phyloP scores from a whole-genome alignment of 768 basidiomycete species.

The Boletus barrowsii region DNA sequence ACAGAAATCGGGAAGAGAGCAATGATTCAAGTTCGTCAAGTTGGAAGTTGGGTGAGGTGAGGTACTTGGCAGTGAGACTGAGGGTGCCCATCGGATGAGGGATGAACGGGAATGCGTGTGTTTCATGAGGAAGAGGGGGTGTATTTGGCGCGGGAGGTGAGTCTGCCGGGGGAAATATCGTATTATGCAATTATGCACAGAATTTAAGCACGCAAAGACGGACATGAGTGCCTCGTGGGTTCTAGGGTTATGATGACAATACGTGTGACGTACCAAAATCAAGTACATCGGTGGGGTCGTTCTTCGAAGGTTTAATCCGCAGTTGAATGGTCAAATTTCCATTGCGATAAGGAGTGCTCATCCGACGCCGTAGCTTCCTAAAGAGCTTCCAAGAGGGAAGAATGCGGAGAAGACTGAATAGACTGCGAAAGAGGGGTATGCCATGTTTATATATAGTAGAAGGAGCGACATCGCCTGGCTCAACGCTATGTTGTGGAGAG shows the following conservation, averaged over 20 bases:
- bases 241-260: slow-evolving; percentile 24
- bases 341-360: slow-evolving; percentile 35
- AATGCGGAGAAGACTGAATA: slow-evolving; percentile 65
- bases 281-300: slow-evolving; percentile 27
- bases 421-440: slow-evolving; percentile 75
- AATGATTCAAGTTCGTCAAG: slow-evolving; percentile 76
- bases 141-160: slow-evolving; percentile 38
- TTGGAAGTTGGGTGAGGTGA: slow-evolving; percentile 64
- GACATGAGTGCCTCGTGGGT: slow-evolving; percentile 32
- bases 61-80: slow-evolving; percentile 59
- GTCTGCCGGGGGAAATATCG: slow-evolving; percentile 28
- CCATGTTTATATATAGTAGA: slow-evolving; percentile 84
- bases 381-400: slow-evolving; percentile 75
- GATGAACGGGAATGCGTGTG: slow-evolving; percentile 62
- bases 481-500: slow-evolving; percentile 19
- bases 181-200: slow-evolving; percentile 8
- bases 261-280: slow-evolving; percentile 38
- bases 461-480: slow-evolving; percentile 52
- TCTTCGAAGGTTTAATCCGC: slow-evolving; percentile 39
- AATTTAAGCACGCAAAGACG: slow-evolving; percentile 16
- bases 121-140: slow-evolving; percentile 45
- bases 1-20: slow-evolving; percentile 69
- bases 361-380: slow-evolving; percentile 52
- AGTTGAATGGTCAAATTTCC: slow-evolving; percentile 49
- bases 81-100: slow-evolving; percentile 68